phyloP scores from a whole-genome alignment of 2,329 filamentous ascomycete species.

The Fusarium falciforme region DNA sequence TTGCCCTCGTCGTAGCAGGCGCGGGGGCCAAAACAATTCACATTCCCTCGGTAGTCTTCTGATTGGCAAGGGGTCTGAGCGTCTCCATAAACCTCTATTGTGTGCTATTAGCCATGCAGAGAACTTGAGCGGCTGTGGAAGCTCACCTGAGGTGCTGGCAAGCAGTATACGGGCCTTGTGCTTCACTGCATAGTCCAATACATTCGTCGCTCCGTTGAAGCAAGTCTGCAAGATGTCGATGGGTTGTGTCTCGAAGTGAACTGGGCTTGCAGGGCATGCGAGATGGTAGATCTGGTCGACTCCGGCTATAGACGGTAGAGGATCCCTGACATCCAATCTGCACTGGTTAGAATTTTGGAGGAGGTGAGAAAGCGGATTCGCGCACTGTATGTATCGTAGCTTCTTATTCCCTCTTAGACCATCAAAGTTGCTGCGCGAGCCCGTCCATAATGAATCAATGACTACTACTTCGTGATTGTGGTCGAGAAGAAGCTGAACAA shows the following conservation, averaged over 20 bases:
- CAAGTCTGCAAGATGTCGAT: slow-evolving; percentile 38
- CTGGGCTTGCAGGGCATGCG: slow-evolving; percentile 30
- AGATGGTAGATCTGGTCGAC: slow-evolving; percentile 38
- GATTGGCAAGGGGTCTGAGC: slow-evolving; percentile 10
- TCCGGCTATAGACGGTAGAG: slow-evolving; percentile 19
- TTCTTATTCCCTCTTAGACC: slow-evolving; percentile 8
- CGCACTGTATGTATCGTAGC: slow-evolving; percentile 26
- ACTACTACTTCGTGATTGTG: slow-evolving; percentile 27
- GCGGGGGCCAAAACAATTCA: slow-evolving; percentile 54
- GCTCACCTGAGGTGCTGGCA: slow-evolving; percentile 29
- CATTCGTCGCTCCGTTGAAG: slow-evolving; percentile 29
- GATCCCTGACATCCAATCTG: slow-evolving; percentile 31
- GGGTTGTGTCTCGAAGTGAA: slow-evolving; percentile 28
- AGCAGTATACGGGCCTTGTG: slow-evolving; percentile 30
- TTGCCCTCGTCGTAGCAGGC: slow-evolving; percentile 58
- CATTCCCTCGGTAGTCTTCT: slow-evolving; percentile 53
- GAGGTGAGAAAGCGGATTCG: accelerated
- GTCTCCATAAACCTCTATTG: slow-evolving; percentile 33
- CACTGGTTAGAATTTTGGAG: not conserved
- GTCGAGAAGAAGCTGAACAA: slow-evolving; percentile 26
- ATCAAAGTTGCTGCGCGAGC: slow-evolving; percentile 21
- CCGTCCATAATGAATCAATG: slow-evolving; percentile 35
- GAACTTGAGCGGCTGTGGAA: too few relatives aligned
- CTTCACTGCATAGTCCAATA: slow-evolving; percentile 29
- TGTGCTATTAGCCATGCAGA: not conserved